Evolutionary conservation across 2,329 filamentous ascomycete genomes (phyloP), one percentile per base, ranked within the genome.

Genomic region (Tolypocladium paradoxum): DNA sequence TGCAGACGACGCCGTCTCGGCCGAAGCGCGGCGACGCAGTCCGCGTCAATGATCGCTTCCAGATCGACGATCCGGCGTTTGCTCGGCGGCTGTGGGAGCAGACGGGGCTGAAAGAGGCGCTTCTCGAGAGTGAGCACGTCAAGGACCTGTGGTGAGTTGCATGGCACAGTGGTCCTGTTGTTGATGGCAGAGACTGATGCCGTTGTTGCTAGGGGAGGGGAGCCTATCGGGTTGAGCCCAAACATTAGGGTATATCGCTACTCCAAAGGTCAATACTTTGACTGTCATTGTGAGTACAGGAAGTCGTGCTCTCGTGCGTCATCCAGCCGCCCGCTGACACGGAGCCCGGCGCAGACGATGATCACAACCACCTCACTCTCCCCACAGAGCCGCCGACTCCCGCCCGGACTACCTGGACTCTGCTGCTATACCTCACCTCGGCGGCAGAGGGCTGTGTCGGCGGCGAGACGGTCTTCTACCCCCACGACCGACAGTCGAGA

Each of bases 201-300:
- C 50, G 45, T 20, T 38, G 52, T 52, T 63, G 75, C 14, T 48
- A 96, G 90, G 88, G 90, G 88, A 54, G 90, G 90, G 31, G 79
- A 90, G 49, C 82, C 88, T 0, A 72, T 95, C n/a, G 90, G 90
- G 0, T 71, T 96, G 55, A 96, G 90, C 68, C 83, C 88, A 9
- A 95, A 95, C 59, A 95, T 96, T 53, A 79, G 92, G 35, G 82
- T 96, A 33, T 96, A 96, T 71, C 81, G 91, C 24, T 96, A 96
- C 68, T 81, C 78, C 1, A 81, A 85, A 58, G 89, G 88, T 0
- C 90, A 96, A 65, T 96, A 91, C 67, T 96, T 96, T 66, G 90
- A 90, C 64, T 85, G 88, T 62, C 92, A 96, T 67, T 96, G 89
- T 92, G 79, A 62, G 85, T 62, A 16, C 18, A 12, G 20, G 8